phyloP scores from a whole-genome alignment of 176 grass and related monocot species.

The Musa acuminata region DNA sequence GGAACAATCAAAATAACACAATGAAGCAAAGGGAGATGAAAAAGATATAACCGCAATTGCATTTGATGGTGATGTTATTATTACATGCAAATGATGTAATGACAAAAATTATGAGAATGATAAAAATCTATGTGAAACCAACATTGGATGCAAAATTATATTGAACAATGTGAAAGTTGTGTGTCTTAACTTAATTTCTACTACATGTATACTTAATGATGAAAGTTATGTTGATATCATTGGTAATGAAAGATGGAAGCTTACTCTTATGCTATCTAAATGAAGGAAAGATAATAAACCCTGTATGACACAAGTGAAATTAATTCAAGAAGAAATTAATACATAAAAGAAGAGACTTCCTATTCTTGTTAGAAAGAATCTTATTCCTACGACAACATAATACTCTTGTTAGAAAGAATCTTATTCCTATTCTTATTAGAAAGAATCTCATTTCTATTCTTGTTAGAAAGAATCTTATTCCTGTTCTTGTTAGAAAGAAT shows the following conservation, averaged over 20 bases:
- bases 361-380: too few relatives aligned
- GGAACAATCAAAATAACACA: not conserved
- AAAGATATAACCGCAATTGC: not conserved
- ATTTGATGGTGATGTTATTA: not conserved
- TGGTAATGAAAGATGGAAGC: too few relatives aligned
- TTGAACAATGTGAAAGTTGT: too few relatives aligned
- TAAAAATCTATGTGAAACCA: not conserved
- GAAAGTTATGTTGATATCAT: not conserved
- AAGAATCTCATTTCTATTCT: not conserved
- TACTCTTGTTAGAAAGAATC: too few relatives aligned
- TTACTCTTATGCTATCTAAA: too few relatives aligned
- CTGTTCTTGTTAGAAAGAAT: too few relatives aligned
- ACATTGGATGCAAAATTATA: not conserved
- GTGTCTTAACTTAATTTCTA: slow-evolving; percentile 1
- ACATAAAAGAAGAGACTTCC: too few relatives aligned
- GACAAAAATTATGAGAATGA: not conserved
- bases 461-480: not conserved
- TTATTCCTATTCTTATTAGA: not conserved
- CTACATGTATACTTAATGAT: not conserved
- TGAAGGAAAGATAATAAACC: too few relatives aligned
- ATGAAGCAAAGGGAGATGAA: not conserved
- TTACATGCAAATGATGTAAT: not conserved
- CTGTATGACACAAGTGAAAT: too few relatives aligned
- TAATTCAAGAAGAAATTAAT: too few relatives aligned
- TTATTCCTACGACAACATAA: too few relatives aligned